Conservation (phyloP, 2,329 filamentous ascomycete genomes). For the Zymoseptoria passerinii region DNA sequence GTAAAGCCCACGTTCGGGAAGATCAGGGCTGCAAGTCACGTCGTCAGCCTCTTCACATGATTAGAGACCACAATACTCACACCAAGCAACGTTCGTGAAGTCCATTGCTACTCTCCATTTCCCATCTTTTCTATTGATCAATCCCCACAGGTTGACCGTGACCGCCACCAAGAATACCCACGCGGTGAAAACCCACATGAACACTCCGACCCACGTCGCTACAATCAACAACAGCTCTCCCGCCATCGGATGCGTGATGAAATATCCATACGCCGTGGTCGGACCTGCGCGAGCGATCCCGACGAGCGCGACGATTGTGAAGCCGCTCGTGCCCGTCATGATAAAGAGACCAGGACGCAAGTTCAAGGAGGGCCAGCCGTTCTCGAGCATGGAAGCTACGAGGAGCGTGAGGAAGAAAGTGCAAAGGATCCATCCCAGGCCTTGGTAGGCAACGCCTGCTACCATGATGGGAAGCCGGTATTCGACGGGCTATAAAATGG, state of each 20-base stretch:
- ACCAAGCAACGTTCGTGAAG: constrained; percentile 14
- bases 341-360: constrained; percentile 44
- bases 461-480: constrained; percentile 36
- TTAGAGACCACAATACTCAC: neutral
- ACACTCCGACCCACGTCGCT: constrained; percentile 30
- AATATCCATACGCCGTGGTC: constrained; percentile 18
- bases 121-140: constrained; percentile 7
- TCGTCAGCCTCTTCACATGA: constrained; percentile 39
- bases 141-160: constrained; percentile 9
- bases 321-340: constrained; percentile 37
- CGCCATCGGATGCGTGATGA: constrained; percentile 20
- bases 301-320: constrained; percentile 22
- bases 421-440: constrained; percentile 38
- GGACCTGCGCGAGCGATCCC: constrained; percentile 15
- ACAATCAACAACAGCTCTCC: constrained; percentile 17
- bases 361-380: constrained; percentile 36
- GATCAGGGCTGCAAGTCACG: constrained; percentile 40
- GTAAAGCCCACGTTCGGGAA: constrained; percentile 60
- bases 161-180: constrained; percentile 33
- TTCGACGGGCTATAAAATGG: constrained; percentile 23
- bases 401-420: constrained; percentile 35
- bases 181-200: constrained; percentile 43
- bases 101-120: constrained; percentile 9
- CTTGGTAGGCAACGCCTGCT: constrained; percentile 38
- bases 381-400: constrained; percentile 33